Conservation (phyloP, 768 basidiomycete genomes). For the Rhodocollybia butyracea region DNA sequence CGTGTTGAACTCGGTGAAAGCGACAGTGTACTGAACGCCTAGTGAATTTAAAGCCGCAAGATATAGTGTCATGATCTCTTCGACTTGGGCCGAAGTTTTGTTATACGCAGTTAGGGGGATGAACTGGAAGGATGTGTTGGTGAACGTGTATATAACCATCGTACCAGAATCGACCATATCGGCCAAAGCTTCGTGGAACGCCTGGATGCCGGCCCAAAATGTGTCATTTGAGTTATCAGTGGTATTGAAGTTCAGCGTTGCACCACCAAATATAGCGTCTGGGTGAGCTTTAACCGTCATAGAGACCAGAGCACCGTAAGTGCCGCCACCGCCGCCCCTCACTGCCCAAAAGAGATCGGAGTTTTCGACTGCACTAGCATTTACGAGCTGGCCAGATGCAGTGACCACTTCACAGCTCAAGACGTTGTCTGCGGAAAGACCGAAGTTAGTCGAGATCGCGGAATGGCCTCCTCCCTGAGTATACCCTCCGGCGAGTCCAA, state of each 20-base stretch:
- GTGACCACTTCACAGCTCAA: conserved; percentile 8
- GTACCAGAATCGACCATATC: too few species aligned
- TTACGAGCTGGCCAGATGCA: neutral
- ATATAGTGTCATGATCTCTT: too few species aligned
- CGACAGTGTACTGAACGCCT: too few species aligned
- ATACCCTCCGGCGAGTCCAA: conserved; percentile 40
- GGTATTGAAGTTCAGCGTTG: conserved; percentile 2
- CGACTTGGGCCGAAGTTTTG: too few species aligned
- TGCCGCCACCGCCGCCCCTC: conserved; percentile 20
- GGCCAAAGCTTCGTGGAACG: too few species aligned
- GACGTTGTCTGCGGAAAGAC: conserved; percentile 28
- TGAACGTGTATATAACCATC: too few species aligned
- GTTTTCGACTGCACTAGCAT: neutral
- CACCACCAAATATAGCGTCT: conserved; percentile 1
- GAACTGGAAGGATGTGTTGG: too few species aligned
- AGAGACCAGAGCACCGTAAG: conserved; percentile 7
- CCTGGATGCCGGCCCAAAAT: too few species aligned
- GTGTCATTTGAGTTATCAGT: neutral
- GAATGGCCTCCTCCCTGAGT: conserved; percentile 35
- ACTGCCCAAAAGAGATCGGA: conserved; percentile 4
- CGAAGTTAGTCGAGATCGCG: conserved; percentile 24
- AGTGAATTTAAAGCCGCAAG: too few species aligned
- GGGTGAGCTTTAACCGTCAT: conserved; percentile 9
- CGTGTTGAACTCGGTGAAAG: too few species aligned
- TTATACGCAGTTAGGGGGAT: too few species aligned